Evolutionary conservation across 306 rosid species (phyloP).

Genomic region (Lathyrus tuberosus): DNA sequence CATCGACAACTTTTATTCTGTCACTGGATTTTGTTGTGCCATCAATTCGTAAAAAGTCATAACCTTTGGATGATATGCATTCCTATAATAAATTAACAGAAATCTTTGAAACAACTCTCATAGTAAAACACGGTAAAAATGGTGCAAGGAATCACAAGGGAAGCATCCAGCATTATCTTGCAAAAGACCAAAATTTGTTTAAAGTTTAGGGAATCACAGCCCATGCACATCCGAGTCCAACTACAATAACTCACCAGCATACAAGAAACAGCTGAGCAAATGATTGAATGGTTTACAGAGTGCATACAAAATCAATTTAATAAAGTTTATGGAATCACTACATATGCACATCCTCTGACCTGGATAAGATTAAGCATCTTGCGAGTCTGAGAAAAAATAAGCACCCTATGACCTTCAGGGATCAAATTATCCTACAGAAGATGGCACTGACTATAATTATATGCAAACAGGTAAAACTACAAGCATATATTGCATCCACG

Average conservation of each 20-base stretch:
- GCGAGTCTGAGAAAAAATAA: slow-evolving; percentile 93
- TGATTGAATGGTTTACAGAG: background rate
- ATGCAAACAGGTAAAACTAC: slow-evolving; percentile 27
- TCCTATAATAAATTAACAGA: slow-evolving; percentile 53
- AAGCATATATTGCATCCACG: slow-evolving; percentile 22
- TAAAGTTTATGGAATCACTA: too few species aligned
- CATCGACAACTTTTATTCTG: slow-evolving; percentile 74
- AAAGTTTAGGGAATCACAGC: slow-evolving; percentile 10
- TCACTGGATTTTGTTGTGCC: slow-evolving; percentile 90
- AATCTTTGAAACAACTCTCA: background rate
- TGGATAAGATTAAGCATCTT: slow-evolving; percentile 96
- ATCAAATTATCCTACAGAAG: slow-evolving; percentile 64
- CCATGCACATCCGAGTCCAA: background rate
- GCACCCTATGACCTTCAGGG: slow-evolving; percentile 80
- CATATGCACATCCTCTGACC: slow-evolving; percentile 53
- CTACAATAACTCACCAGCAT: background rate
- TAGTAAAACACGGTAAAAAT: slow-evolving; percentile 23
- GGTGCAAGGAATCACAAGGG: slow-evolving; percentile 8
- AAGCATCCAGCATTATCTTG: slow-evolving; percentile 8
- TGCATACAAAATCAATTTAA: background rate
- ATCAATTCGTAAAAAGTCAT: slow-evolving; percentile 75
- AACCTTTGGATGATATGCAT: slow-evolving; percentile 58
- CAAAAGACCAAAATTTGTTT: background rate
- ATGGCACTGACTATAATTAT: slow-evolving; percentile 17
- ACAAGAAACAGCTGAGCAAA: slow-evolving; percentile 19